phyloP scores from a whole-genome alignment of 768 basidiomycete species.

The Mycena epipterygia region DNA sequence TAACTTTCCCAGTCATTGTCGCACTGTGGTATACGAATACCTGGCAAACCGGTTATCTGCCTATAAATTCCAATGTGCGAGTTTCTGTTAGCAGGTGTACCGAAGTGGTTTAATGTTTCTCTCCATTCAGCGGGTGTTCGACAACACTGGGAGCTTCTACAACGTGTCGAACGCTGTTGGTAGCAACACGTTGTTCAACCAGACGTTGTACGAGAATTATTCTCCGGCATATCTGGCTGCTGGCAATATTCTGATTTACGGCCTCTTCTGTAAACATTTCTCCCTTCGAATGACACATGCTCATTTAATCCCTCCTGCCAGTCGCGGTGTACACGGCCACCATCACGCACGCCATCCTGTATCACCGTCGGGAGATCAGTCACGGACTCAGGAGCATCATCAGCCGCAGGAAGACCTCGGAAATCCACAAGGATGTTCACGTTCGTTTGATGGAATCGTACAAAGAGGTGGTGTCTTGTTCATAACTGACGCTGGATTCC shows the following conservation, averaged over 20 bases:
- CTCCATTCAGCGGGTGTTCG: slow-evolving; percentile 47
- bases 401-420: slow-evolving; percentile 45
- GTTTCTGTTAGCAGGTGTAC: background rate
- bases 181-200: slow-evolving; percentile 45
- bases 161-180: slow-evolving; percentile 55
- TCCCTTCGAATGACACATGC: slow-evolving; percentile 48
- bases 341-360: slow-evolving; percentile 54
- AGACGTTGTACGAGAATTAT: slow-evolving; percentile 50
- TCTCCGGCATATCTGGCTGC: slow-evolving; percentile 37
- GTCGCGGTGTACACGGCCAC: slow-evolving; percentile 48
- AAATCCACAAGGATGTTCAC: slow-evolving; percentile 53
- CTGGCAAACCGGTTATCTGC: slow-evolving; percentile 54
- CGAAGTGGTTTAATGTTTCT: background rate
- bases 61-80: slow-evolving; percentile 52
- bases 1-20: slow-evolving; percentile 24
- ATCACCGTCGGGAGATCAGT: slow-evolving; percentile 58
- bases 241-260: slow-evolving; percentile 47
- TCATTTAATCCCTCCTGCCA: slow-evolving; percentile 36
- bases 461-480: slow-evolving; percentile 40
- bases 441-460: slow-evolving; percentile 57
- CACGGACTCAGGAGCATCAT: slow-evolving; percentile 36
- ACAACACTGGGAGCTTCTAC: slow-evolving; percentile 57
- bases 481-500: background rate
- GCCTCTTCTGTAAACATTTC: slow-evolving; percentile 36
- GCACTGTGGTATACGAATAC: slow-evolving; percentile 45